Evolutionary conservation across 2,329 filamentous ascomycete species (phyloP), one percentile per base, ranked within the genome.

Genomic region (Cladosporium austrohemisphaericum): DNA sequence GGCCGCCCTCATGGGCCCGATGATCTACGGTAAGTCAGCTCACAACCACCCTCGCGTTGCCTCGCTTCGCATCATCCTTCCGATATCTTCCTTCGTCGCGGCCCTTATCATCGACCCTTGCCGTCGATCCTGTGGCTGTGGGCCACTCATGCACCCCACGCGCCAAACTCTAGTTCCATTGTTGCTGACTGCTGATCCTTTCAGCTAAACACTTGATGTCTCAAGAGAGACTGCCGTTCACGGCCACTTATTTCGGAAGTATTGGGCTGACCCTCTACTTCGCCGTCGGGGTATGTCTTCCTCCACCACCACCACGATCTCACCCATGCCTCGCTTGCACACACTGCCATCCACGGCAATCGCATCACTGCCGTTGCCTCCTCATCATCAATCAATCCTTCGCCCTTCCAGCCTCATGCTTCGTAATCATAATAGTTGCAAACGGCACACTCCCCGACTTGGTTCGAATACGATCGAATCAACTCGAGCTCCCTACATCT

Each of bases 201-300:
- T 47, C 55, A 76, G 73, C 84, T 53, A 83, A 84, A 62, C 93
- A 98, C 71, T 79, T 97, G 56, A 73, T 90, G 50, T 97, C 92
- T 50, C 81, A 85, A 47, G 79, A 89, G 61, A 83, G 93, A 60
- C 74, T 97, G 54, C 93, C 93, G 3, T 97, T 97, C 67, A 96
- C 92, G 23, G 86, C 85, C 36, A 87, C 89, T 53, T 97, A 97
- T 75, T 95, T 97, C 74, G 90, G 91, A 44, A 93, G 89, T 55
- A 95, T 97, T 63, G 80, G 76, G 37, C 72, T 97, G 65, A 97
- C 93, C 9, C 77, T 97, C 20, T 95, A 92, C 70, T 96, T 95
- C 71, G 86, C 91, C 49, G 75, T 96, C 60, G 90, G 90, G 64
- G 92, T 96, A 79, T 81, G 88, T 85, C 13, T 13, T 50, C 22